Conservation (phyloP, 106 monocot species). For the Agapanthus africanus region DNA sequence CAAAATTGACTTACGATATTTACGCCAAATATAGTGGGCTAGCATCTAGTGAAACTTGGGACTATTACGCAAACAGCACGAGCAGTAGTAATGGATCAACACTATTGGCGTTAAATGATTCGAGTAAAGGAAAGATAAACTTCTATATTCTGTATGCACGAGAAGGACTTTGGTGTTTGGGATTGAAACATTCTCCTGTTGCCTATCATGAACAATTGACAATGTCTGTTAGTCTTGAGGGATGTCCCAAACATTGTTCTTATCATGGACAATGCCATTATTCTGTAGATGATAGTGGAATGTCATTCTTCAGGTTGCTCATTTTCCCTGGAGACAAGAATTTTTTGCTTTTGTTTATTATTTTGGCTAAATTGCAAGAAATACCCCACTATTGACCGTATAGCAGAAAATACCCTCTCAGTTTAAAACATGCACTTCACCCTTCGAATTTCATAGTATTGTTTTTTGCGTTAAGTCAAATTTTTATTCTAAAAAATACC, state of each 20-base stretch:
- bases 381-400: no score
- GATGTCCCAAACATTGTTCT: conserved; percentile 63
- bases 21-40: conserved; percentile 59
- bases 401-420: no score
- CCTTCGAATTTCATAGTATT: no score
- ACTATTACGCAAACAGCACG: conserved; percentile 55
- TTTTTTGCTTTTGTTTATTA: neutral
- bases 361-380: no score
- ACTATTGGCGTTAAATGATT: conserved; percentile 36
- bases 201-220: conserved; percentile 18
- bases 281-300: conserved; percentile 64
- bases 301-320: conserved; percentile 58
- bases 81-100: conserved; percentile 49
- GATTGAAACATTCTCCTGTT: conserved; percentile 40
- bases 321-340: neutral
- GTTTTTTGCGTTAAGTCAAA: no score
- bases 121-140: conserved; percentile 33
- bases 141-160: conserved; percentile 70
- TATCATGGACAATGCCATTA: conserved; percentile 54
- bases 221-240: conserved; percentile 64
- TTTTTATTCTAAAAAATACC: no score
- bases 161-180: conserved; percentile 87
- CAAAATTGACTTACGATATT: conserved; percentile 49
- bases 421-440: no score
- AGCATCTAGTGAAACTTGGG: conserved; percentile 58